Evolutionary conservation across 2,329 filamentous ascomycete species (phyloP).

Genomic region (Colletotrichum cuscutae): DNA sequence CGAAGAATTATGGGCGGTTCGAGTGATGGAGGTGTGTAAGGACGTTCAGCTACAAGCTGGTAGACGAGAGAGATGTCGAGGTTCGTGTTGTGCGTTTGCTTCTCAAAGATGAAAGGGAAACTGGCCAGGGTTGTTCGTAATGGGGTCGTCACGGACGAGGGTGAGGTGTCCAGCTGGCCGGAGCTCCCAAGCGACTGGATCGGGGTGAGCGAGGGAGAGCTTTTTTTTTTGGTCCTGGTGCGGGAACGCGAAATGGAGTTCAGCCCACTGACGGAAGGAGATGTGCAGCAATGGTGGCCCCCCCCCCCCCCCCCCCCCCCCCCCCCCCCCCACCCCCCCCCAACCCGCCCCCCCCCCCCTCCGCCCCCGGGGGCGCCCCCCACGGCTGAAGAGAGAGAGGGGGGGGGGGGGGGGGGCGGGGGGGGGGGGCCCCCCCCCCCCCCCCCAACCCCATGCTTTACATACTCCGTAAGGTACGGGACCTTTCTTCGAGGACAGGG

Average conservation of each 20-base stretch:
- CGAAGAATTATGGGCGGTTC: neutral
- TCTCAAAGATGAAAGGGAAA: neutral
- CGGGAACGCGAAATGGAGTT: conserved; percentile 19
- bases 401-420: too few relatives aligned
- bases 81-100: neutral
- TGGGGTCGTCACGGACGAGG: conserved; percentile 31
- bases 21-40: neutral
- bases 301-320: conserved; percentile 3
- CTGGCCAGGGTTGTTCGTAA: conserved; percentile 20
- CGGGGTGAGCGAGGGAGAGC: conserved; percentile 22
- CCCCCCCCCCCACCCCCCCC: too few relatives aligned
- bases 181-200: conserved; percentile 27
- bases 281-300: conserved; percentile 8
- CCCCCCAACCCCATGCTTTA: conserved; percentile 13
- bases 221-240: conserved; percentile 5
- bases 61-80: neutral
- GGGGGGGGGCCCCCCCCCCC: too few relatives aligned
- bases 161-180: conserved; percentile 28
- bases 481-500: conserved; percentile 17
- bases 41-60: neutral
- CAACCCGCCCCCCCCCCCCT: too few relatives aligned
- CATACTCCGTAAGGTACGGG: neutral
- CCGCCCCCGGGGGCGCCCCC: too few relatives aligned
- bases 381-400: too few relatives aligned
- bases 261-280: conserved; percentile 30